phyloP scores from a whole-genome alignment of 75 land plant genomes.

The Cryptomeria japonica region DNA sequence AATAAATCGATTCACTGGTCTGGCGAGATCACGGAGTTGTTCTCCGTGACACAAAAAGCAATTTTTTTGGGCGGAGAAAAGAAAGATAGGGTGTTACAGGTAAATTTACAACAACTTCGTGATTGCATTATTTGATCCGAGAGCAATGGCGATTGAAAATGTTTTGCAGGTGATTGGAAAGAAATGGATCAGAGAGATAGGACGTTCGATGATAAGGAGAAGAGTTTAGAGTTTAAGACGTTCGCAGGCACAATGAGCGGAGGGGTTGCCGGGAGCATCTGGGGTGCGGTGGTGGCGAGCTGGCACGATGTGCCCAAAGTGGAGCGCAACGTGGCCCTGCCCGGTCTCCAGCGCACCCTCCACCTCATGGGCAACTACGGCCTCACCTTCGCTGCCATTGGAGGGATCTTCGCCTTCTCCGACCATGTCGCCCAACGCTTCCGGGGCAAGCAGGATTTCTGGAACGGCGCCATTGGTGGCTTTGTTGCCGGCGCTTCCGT shows the following conservation, averaged over 20 bases:
- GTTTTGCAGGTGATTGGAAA: no score
- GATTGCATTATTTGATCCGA: no score
- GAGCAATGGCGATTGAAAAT: no score
- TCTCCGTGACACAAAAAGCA: no score
- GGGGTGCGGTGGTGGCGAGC: slow-evolving; percentile 77
- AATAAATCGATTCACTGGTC: no score
- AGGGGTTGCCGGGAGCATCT: slow-evolving; percentile 56
- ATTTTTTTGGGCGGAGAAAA: no score
- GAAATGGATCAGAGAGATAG: no score
- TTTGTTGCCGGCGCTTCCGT: slow-evolving; percentile 83
- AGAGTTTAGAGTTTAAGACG: slow-evolving; percentile 53
- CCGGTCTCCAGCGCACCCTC: slow-evolving; percentile 70
- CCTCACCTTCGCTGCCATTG: slow-evolving; percentile 76
- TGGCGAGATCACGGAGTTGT: no score
- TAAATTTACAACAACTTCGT: no score
- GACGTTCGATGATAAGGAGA: slow-evolving; percentile 29
- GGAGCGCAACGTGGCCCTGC: slow-evolving; percentile 74
- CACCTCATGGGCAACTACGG: slow-evolving; percentile 80
- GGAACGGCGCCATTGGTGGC: slow-evolving; percentile 83
- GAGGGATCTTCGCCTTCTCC: slow-evolving; percentile 78
- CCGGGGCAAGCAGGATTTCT: slow-evolving; percentile 77
- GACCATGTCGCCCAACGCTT: slow-evolving; percentile 61
- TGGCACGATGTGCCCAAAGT: slow-evolving; percentile 92
- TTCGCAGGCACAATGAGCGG: slow-evolving; percentile 55
- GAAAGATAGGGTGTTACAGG: no score